Conservation (phyloP, 2,329 filamentous ascomycete genomes). For the Fusarium incarnatum region DNA sequence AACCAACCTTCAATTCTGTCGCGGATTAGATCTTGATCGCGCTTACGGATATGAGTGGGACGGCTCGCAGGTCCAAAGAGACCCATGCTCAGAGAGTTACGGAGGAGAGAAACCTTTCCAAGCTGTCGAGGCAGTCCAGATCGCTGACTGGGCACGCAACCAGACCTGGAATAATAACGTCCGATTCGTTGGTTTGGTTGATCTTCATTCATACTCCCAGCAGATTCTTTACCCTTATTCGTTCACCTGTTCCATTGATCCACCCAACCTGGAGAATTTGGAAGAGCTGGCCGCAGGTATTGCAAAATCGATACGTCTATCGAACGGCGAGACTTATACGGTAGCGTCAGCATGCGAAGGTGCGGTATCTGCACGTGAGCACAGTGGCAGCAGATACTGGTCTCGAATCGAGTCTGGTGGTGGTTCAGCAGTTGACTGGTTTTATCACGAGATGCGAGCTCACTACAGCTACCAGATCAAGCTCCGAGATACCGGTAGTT, state of each 20-base stretch:
- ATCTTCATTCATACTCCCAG: slow-evolving; percentile 95
- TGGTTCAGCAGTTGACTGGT: slow-evolving; percentile 92
- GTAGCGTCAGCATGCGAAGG: slow-evolving; percentile 90
- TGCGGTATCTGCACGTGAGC: slow-evolving; percentile 61
- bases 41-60: slow-evolving; percentile 90
- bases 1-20: slow-evolving; percentile 84
- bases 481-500: slow-evolving; percentile 90
- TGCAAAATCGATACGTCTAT: slow-evolving; percentile 87
- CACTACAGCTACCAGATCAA: slow-evolving; percentile 95
- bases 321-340: slow-evolving; percentile 79
- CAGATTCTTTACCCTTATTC: slow-evolving; percentile 93
- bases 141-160: slow-evolving; percentile 86
- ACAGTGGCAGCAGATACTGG: slow-evolving; percentile 37
- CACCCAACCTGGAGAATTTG: slow-evolving; percentile 90
- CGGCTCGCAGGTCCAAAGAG: slow-evolving; percentile 69
- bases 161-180: slow-evolving; percentile 79
- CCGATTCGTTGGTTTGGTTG: slow-evolving; percentile 85
- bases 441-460: slow-evolving; percentile 87
- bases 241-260: slow-evolving; percentile 81
- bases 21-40: slow-evolving; percentile 89
- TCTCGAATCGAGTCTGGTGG: slow-evolving; percentile 77
- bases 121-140: slow-evolving; percentile 78
- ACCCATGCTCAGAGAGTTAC: slow-evolving; percentile 92
- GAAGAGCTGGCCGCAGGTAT: slow-evolving; percentile 90
- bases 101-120: slow-evolving; percentile 87